A percentile compares a stretch with the other conserved stretches of the same genome.
Evolutionary conservation across 345 rosid species (phyloP).

Genomic region (Hypericum perforatum): DNA sequence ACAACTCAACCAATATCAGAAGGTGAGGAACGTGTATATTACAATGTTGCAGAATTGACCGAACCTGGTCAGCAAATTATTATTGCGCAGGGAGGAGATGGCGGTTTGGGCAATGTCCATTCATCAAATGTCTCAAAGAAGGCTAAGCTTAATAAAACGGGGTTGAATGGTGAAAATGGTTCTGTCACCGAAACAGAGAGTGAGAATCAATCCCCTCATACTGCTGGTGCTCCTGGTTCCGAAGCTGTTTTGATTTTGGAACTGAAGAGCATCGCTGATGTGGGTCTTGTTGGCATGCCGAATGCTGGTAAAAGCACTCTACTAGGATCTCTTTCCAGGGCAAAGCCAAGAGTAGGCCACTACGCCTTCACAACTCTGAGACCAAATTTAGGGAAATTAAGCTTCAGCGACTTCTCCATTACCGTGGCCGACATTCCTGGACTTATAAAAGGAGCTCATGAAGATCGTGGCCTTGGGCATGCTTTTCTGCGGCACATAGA

Average conservation of each 20-base stretch:
- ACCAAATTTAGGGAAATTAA: conserved; percentile 79
- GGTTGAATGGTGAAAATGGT: conserved; percentile 5
- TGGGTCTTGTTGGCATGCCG: conserved; percentile 96
- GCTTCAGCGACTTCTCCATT: conserved; percentile 65
- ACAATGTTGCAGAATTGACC: conserved; percentile 64
- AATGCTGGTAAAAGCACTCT: conserved; percentile 95
- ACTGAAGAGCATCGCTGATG: conserved; percentile 92
- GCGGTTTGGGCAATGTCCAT: conserved; percentile 64
- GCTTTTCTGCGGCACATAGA: conserved; percentile 87
- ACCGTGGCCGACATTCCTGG: conserved; percentile 96
- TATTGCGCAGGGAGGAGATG: conserved; percentile 77
- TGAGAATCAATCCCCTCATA: conserved; percentile 27
- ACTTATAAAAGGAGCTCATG: conserved; percentile 81
- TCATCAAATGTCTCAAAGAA: conserved; percentile 32
- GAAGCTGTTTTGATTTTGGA: conserved; percentile 60
- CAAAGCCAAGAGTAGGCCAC: conserved; percentile 73
- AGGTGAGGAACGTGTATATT: conserved; percentile 34
- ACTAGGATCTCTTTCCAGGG: conserved; percentile 74
- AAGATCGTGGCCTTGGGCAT: conserved; percentile 79
- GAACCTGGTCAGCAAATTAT: conserved; percentile 55
- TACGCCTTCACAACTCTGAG: conserved; percentile 84
- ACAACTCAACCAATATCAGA: conserved; percentile 16
- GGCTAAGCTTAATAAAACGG: conserved; percentile 20
- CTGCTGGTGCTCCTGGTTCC: conserved; percentile 53
- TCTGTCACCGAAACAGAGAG: conserved; percentile 17